These are phyloP conservation scores for Lachancea cidri DNA, from an alignment of 805 yeast genomes.

Conservation along the genomic window DNA sequence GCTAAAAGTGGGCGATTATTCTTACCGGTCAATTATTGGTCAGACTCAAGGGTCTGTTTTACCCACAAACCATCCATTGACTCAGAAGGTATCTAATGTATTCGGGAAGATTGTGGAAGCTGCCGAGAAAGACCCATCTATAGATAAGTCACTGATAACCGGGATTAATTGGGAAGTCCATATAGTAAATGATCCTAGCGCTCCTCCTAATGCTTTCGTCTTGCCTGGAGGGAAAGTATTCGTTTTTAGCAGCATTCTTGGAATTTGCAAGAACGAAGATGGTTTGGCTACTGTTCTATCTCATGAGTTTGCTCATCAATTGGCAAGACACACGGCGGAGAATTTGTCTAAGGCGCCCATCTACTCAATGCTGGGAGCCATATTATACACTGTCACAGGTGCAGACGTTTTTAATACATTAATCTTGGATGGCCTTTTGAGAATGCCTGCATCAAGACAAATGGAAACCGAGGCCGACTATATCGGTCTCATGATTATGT, in stretches of 20 bases:
- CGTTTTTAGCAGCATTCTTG: slow-evolving; percentile 73
- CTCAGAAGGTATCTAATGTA: slow-evolving; percentile 49
- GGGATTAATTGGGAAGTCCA: slow-evolving; percentile 67
- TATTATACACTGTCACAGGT: slow-evolving; percentile 60
- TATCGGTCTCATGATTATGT: slow-evolving; percentile 89
- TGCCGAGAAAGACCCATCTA: slow-evolving; percentile 41
- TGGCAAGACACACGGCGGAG: slow-evolving; percentile 89
- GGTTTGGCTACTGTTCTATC: slow-evolving; percentile 93
- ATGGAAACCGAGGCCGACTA: slow-evolving; percentile 97
- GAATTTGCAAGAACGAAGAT: slow-evolving; percentile 74
- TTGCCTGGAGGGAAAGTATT: slow-evolving; percentile 95
- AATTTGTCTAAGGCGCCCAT: slow-evolving; percentile 73
- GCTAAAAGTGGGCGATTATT: slow-evolving; percentile 51
- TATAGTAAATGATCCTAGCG: slow-evolving; percentile 61
- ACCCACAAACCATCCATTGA: slow-evolving; percentile 59
- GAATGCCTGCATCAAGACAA: slow-evolving; percentile 81
- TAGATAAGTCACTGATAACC: slow-evolving; percentile 28
- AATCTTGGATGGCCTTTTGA: slow-evolving; percentile 49
- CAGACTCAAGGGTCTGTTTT: slow-evolving; percentile 51
- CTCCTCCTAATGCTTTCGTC: slow-evolving; percentile 96
- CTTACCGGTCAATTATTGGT: slow-evolving; percentile 54
- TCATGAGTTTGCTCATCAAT: slow-evolving; percentile 91
- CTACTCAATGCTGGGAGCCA: slow-evolving; percentile 47
- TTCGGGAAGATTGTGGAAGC: slow-evolving; percentile 61
- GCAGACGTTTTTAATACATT: slow-evolving; percentile 47